phyloP scores from a whole-genome alignment of 768 basidiomycete species.

The Rhodotorula graminis region DNA sequence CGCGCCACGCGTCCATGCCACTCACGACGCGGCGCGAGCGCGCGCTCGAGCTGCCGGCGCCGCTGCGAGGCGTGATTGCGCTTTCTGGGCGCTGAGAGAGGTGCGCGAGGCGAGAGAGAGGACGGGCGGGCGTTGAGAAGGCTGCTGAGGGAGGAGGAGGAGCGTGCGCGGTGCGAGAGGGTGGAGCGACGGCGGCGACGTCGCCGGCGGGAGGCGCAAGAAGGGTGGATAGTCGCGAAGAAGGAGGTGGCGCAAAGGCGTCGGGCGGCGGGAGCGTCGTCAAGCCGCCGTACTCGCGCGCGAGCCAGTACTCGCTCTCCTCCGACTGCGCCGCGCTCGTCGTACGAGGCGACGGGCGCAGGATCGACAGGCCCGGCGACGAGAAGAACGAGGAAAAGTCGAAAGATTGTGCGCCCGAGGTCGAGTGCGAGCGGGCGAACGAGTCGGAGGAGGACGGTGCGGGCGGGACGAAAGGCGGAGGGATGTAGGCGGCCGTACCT shows the following conservation, averaged over 20 bases:
- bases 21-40: neutral
- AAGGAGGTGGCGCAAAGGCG: neutral
- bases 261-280: constrained; percentile 2
- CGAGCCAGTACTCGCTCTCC: constrained; percentile 25
- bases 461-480: constrained; percentile 1
- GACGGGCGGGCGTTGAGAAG: constrained; percentile 29
- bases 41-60: neutral
- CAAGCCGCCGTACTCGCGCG: constrained; percentile 6
- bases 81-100: too few relatives aligned
- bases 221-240: neutral
- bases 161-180: neutral
- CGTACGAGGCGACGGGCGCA: constrained; percentile 18
- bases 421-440: neutral
- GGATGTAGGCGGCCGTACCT: constrained; percentile 9
- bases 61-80: neutral
- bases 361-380: constrained; percentile 35
- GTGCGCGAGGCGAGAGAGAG: neutral
- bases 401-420: neutral
- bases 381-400: constrained; percentile 34
- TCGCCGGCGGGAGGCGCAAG: neutral
- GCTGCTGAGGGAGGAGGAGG: neutral
- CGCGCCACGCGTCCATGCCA: constrained; percentile 36
- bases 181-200: neutral
- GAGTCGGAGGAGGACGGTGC: constrained; percentile 1
- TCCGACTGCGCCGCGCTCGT: neutral